phyloP scores from a whole-genome alignment of 1,284 basidiomycete species.

The Sanguinoderma infundibulare region DNA sequence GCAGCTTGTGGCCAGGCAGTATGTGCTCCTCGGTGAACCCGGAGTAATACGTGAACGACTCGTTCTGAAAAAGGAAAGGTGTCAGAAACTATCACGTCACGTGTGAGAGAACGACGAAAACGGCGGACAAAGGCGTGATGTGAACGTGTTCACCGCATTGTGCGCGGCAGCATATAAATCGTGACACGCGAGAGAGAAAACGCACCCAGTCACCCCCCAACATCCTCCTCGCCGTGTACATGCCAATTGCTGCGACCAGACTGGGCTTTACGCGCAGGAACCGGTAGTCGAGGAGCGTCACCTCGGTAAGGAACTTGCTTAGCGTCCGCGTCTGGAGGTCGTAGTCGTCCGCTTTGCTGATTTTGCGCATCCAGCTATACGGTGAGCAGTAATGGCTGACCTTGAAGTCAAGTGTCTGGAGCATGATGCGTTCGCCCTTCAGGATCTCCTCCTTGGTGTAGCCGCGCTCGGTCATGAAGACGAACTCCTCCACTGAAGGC shows the following conservation, averaged over 20 bases:
- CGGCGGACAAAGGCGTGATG: constrained; percentile 29
- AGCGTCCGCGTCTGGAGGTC: constrained; percentile 97
- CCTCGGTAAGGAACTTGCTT: constrained; percentile 97
- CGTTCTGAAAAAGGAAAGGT: constrained; percentile 61
- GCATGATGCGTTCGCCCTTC: constrained; percentile 96
- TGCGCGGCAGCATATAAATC: constrained; percentile 26
- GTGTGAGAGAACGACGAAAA: constrained; percentile 38
- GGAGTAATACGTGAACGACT: constrained; percentile 93
- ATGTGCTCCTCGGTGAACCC: constrained; percentile 92
- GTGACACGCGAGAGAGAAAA: constrained; percentile 31
- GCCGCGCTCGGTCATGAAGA: constrained; percentile 96
- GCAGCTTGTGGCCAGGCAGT: constrained; percentile 78
- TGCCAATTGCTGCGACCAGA: constrained; percentile 95
- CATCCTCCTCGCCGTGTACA: constrained; percentile 96
- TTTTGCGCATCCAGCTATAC: constrained; percentile 98
- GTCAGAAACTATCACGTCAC: constrained; percentile 49
- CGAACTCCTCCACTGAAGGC: constrained; percentile 93
- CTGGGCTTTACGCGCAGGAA: constrained; percentile 95
- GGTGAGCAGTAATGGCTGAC: constrained; percentile 98
- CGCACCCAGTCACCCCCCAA: constrained; percentile 92
- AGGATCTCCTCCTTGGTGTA: constrained; percentile 96
- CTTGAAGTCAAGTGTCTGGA: constrained; percentile 94
- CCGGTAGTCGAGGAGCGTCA: constrained; percentile 91
- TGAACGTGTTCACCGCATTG: constrained; percentile 30
- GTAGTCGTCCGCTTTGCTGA: constrained; percentile 99